A percentile compares a stretch with the other conserved stretches of the same genome.
These are phyloP conservation scores for Erodium chrysanthum DNA, from an alignment of 441 rosid genomes.

Conservation along the genomic window DNA sequence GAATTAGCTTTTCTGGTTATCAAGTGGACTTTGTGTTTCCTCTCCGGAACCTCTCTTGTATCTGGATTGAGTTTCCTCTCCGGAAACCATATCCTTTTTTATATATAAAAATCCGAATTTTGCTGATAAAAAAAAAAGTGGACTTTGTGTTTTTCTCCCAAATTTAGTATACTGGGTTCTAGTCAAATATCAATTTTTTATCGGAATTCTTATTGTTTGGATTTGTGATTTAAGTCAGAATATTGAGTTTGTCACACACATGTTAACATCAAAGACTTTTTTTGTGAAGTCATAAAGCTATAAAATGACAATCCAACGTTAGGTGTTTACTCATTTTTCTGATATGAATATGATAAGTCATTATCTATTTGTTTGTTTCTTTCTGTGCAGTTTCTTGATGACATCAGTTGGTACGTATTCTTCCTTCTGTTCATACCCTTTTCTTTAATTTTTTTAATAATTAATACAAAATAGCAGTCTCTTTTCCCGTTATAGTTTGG, in stretches of 20 bases:
- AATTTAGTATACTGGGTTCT: neutral
- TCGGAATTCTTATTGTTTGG: neutral
- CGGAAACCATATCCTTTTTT: too few species aligned
- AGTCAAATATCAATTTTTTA: neutral
- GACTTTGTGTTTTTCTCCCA: neutral
- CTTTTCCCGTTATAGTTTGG: constrained; percentile 1
- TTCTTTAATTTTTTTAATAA: neutral
- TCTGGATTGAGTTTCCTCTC: too few species aligned
- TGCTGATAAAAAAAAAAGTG: too few species aligned
- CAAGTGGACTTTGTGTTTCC: neutral
- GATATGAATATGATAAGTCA: neutral
- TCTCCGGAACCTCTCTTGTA: too few species aligned
- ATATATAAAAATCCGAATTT: too few species aligned
- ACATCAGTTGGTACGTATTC: neutral
- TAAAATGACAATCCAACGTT: neutral
- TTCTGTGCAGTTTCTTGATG: neutral
- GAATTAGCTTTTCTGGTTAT: neutral
- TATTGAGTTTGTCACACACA: neutral
- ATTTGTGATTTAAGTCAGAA: neutral
- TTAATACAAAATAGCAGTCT: neutral
- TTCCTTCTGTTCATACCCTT: neutral
- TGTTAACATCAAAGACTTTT: constrained; percentile 3
- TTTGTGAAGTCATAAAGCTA: neutral
- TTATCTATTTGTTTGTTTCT: neutral
- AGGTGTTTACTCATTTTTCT: neutral